phyloP scores from a whole-genome alignment of 306 rosid genomes.

The Dalbergia cochinchinensis region DNA sequence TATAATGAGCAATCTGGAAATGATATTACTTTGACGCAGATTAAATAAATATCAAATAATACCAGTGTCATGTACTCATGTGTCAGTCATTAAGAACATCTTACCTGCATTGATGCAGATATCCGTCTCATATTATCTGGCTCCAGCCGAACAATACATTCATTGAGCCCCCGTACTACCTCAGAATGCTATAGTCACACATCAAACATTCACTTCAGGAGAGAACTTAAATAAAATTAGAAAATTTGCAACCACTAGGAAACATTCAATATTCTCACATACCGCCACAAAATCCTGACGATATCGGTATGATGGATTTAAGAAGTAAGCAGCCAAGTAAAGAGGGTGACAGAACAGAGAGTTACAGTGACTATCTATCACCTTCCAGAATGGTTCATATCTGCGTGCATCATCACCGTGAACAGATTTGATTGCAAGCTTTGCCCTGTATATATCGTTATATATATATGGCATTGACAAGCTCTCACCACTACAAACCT shows the following conservation, averaged over 20 bases:
- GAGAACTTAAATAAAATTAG: conserved; percentile 45
- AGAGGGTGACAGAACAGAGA: conserved; percentile 84
- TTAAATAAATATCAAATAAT: conserved; percentile 22
- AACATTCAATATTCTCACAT: conserved; percentile 50
- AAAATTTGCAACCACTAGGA: conserved; percentile 31
- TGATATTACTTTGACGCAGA: conserved; percentile 41
- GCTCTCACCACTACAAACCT: conserved; percentile 67
- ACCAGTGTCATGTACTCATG: conserved; percentile 1
- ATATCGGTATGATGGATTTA: conserved; percentile 89
- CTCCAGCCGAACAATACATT: conserved; percentile 89
- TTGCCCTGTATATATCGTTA: conserved; percentile 82
- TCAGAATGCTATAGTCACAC: conserved; percentile 74
- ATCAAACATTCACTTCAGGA: conserved; percentile 51
- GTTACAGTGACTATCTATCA: conserved; percentile 81
- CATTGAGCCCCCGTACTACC: conserved; percentile 87
- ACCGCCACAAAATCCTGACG: conserved; percentile 85
- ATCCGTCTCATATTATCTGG: conserved; percentile 77
- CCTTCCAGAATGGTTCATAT: conserved; percentile 90
- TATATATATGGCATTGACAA: conserved; percentile 85
- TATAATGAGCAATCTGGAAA: conserved; percentile 83
- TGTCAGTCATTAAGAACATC: conserved; percentile 34
- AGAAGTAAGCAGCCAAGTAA: conserved; percentile 90
- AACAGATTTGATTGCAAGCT: conserved; percentile 75
- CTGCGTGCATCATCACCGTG: conserved; percentile 77
- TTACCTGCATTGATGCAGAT: conserved; percentile 92